Percentiles rank a stretch among this genome's conserved stretches.
Conservation (phyloP, 768 basidiomycete genomes). For the Ramaria sp. region DNA sequence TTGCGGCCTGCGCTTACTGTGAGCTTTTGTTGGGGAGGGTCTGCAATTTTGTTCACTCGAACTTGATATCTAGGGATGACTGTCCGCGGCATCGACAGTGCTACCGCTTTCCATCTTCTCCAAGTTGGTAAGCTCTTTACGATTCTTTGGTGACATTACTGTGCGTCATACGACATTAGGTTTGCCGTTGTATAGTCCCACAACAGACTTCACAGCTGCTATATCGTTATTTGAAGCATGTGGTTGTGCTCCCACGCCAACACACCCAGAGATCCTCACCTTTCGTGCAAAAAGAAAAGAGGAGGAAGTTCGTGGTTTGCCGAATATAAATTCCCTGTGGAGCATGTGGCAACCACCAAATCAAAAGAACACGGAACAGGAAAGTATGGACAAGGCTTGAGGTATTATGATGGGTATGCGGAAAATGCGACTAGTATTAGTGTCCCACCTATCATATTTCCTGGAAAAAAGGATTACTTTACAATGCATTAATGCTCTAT, state of each 20-base stretch:
- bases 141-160: not conserved
- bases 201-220: slow-evolving; percentile 5
- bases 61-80: not conserved
- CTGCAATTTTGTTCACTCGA: not conserved
- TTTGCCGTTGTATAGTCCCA: slow-evolving; percentile 6
- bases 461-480: no score
- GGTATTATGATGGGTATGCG: no score
- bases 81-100: not conserved
- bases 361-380: not conserved
- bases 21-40: not conserved
- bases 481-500: no score
- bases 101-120: slow-evolving; percentile 5
- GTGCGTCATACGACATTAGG: not conserved
- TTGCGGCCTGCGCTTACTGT: slow-evolving; percentile 6
- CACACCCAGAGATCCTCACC: slow-evolving; percentile 3
- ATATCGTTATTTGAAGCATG: slow-evolving; percentile 6
- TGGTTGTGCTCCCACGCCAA: not conserved
- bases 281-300: slow-evolving; percentile 3
- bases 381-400: not conserved
- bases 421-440: no score
- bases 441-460: no score
- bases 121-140: slow-evolving; percentile 1
- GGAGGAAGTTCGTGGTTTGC: slow-evolving; percentile 1
- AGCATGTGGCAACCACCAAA: slow-evolving; percentile 3
- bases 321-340: slow-evolving; percentile 3